Evolutionary conservation across 140 eudicot genomes (phyloP).

Genomic region (Senecio squalidus): DNA sequence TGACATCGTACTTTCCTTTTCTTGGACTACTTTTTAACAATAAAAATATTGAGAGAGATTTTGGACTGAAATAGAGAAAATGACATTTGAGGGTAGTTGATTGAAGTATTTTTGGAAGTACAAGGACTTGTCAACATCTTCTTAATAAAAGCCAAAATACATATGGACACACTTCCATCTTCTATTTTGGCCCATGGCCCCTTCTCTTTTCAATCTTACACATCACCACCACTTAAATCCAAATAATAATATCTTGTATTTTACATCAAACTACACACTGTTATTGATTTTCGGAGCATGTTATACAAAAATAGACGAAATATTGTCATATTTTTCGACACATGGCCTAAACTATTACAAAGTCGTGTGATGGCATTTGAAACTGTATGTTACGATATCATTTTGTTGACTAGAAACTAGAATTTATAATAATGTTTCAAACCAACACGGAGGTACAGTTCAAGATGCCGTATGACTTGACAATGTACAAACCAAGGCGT

Average conservation of each 20-base stretch:
- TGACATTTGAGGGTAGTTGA: slow-evolving; percentile 29
- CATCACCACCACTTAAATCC: slow-evolving; percentile 19
- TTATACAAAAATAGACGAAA: no score
- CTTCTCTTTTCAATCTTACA: slow-evolving; percentile 26
- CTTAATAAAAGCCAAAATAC: slow-evolving; percentile 18
- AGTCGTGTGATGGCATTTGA: no score
- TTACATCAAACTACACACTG: not conserved
- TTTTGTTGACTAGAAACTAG: no score
- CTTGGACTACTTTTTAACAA: slow-evolving; percentile 6
- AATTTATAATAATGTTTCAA: no score
- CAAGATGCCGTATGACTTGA: no score
- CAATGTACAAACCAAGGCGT: no score
- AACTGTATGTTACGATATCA: no score
- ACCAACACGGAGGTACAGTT: no score
- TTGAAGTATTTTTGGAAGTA: slow-evolving; percentile 21
- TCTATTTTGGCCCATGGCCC: slow-evolving; percentile 20
- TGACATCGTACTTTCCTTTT: slow-evolving; percentile 31
- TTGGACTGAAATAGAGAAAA: slow-evolving; percentile 27
- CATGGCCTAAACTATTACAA: not conserved
- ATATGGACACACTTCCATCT: slow-evolving; percentile 24
- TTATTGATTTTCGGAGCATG: no score
- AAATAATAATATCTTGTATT: not conserved
- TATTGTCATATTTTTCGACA: no score
- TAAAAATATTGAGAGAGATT: slow-evolving; percentile 16
- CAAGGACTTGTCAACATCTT: slow-evolving; percentile 36